A percentile compares a stretch with the other conserved stretches of the same genome.
phyloP scores from a whole-genome alignment of 352 stramenopile genomes.

The Phytopythium kandeliae region DNA sequence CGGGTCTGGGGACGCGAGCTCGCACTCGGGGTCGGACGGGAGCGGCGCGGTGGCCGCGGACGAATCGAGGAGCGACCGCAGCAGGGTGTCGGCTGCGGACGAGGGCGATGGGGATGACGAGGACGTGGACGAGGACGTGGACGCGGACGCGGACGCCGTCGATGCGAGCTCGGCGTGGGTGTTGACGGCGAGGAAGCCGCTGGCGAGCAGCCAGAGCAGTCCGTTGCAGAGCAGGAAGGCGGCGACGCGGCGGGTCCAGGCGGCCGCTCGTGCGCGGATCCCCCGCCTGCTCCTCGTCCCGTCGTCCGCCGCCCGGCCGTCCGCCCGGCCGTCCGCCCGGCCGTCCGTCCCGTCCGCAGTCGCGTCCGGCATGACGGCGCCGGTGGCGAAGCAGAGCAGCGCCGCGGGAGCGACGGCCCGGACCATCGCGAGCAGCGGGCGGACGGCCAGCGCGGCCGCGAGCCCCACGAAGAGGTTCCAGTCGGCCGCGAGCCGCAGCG shows the following conservation, averaged over 20 bases:
- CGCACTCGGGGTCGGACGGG: constrained; percentile 23
- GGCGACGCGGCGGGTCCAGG: constrained; percentile 1
- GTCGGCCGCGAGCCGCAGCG: constrained; percentile 8
- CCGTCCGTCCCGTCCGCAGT: no score
- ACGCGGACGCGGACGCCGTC: neutral
- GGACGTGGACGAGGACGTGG: no score
- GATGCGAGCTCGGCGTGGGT: constrained; percentile 24
- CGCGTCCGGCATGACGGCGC: constrained; percentile 41
- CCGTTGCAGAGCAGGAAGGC: constrained; percentile 27
- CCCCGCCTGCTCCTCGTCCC: no score
- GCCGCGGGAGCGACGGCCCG: constrained; percentile 42
- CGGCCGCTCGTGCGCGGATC: no score
- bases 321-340: no score
- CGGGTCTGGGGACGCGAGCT: constrained; percentile 29
- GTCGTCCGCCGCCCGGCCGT: no score
- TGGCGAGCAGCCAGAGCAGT: constrained; percentile 61
- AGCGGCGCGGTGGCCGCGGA: constrained; percentile 14
- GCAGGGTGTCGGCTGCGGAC: constrained; percentile 24
- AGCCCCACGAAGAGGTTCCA: constrained; percentile 42
- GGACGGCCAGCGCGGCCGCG: constrained; percentile 25
- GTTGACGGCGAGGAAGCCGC: constrained; percentile 50
- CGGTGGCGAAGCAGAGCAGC: constrained; percentile 50
- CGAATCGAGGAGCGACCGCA: constrained; percentile 25
- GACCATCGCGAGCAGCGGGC: constrained; percentile 42
- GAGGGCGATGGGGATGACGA: neutral